Percentiles rank a stretch among this genome's conserved stretches.
phyloP scores from a whole-genome alignment of 1,284 basidiomycete genomes.

The Marasmius fiardii region DNA sequence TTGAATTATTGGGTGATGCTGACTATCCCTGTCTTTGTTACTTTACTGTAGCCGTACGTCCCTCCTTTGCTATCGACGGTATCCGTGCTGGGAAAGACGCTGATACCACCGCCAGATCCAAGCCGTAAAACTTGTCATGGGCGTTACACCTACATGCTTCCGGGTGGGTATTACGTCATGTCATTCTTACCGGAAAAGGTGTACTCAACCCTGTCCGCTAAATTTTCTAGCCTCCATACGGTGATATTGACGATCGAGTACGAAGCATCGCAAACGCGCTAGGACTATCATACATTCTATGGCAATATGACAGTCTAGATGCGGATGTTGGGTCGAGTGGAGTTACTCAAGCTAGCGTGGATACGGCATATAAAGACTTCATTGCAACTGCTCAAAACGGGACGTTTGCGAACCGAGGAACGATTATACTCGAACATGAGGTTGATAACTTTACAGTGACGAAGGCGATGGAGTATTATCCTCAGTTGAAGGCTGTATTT shows the following conservation, averaged over 20 bases:
- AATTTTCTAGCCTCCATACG: conserved; percentile 53
- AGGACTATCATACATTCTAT: conserved; percentile 56
- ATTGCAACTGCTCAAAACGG: conserved; percentile 35
- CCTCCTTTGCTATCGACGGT: neutral
- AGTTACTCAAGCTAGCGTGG: conserved; percentile 38
- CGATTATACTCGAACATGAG: conserved; percentile 39
- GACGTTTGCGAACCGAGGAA: conserved; percentile 35
- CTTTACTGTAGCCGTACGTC: conserved; percentile 4
- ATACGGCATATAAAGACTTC: conserved; percentile 38
- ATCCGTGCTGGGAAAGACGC: neutral
- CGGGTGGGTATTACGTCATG: conserved; percentile 32
- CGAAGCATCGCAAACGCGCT: conserved; percentile 60
- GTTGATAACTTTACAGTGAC: conserved; percentile 21
- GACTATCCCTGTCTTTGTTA: neutral
- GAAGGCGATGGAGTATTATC: conserved; percentile 21
- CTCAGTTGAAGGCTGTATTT: conserved; percentile 36
- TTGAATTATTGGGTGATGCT: neutral
- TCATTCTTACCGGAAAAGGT: neutral
- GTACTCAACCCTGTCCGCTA: neutral
- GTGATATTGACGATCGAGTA: conserved; percentile 67
- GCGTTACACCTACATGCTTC: conserved; percentile 70
- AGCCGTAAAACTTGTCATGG: conserved; percentile 47
- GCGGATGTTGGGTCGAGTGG: conserved; percentile 46
- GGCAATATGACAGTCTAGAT: conserved; percentile 69
- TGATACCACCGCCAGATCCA: conserved; percentile 32